Evolutionary conservation across 148 eudicot species (phyloP), one percentile per base, ranked within the genome.

Genomic region (Pharnaceum exiguum): DNA sequence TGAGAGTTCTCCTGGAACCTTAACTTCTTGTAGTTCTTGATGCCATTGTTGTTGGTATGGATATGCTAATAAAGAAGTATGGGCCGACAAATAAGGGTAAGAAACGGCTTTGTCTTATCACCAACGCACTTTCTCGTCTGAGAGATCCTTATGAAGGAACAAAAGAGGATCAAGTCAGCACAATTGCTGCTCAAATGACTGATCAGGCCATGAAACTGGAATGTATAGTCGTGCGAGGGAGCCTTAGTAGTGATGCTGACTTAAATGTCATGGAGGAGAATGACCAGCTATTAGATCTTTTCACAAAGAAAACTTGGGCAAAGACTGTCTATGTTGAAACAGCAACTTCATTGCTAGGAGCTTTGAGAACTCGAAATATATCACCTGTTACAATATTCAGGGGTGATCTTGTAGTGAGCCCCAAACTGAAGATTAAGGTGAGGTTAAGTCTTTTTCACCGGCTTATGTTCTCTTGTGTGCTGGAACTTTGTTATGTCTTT

Each of bases 31-130:
- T 60, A 89, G 99, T 85, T 86, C 78, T 93, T 57, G 99, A 93
- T 82, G 99, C 95, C 56, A 78, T 93, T 68, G 84, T 93, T 76
- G 99, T 89, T 72, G 99, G 89, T 31, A 89, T 93, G 91, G 99
- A 93, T 72, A 81, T 89, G 89, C 75, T 93, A 50, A 89, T 93
- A 55, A 93, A 93, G 78, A 93, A 93, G 72, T 89, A 67, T 77
- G 88, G 86, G 46, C 71, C 71, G 26, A 83, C 95, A 33, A 81
- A 69, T 72, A 86, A 85, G 63, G 99, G 91, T 45, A 93, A 88
- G 71, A 86, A 88, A 62, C 96, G 96, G 55, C 74, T 89, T 55
- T 89, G 95, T 77, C 85, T 93, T 31, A 75, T 89, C 38, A 89
- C 96, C 24, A 79, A 88, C 71, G 96, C 88, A 30, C 71, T 72